These are phyloP conservation scores for Penicillium ucsense DNA, from an alignment of 495 filamentous ascomycete genomes.

Conservation along the genomic window DNA sequence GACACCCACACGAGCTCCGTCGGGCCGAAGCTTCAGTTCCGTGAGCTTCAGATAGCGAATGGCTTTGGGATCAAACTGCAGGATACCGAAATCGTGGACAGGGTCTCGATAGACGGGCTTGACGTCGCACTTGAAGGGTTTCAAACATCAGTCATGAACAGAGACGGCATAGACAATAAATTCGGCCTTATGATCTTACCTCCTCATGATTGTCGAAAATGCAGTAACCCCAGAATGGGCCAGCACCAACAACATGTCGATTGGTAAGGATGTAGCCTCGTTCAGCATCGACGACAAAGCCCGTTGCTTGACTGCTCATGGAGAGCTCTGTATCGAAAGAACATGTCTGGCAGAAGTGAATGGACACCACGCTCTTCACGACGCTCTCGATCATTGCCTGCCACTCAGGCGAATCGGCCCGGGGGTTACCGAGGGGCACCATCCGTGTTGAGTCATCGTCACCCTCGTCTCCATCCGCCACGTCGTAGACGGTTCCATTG, in stretches of 20 bases:
- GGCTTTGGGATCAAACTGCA: conserved; percentile 86
- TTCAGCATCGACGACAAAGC: conserved; percentile 95
- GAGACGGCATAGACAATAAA: no score
- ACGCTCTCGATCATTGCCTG: conserved; percentile 91
- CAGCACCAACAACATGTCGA: conserved; percentile 90
- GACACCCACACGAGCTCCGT: conserved; percentile 76
- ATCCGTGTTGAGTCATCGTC: conserved; percentile 28
- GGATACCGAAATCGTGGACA: conserved; percentile 95
- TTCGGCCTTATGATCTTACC: conserved; percentile 24
- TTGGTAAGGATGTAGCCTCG: conserved; percentile 85
- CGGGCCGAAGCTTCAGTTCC: conserved; percentile 73
- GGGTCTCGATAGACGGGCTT: conserved; percentile 97
- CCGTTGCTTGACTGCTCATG: conserved; percentile 88
- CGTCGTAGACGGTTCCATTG: conserved; percentile 39
- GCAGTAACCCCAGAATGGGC: conserved; percentile 94
- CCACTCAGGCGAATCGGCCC: conserved; percentile 89
- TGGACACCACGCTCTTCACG: conserved; percentile 87
- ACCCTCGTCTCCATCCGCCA: conserved; percentile 38
- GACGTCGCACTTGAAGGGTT: conserved; percentile 63
- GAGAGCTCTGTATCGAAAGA: conserved; percentile 96
- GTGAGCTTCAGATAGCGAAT: conserved; percentile 94
- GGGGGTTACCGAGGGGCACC: conserved; percentile 36
- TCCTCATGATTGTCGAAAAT: conserved; percentile 98
- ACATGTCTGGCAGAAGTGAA: conserved; percentile 97
- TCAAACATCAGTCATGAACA: no score